Evolutionary conservation across 1,284 basidiomycete species (phyloP).

Genomic region (Cutaneotrichosporon cyanovorans): DNA sequence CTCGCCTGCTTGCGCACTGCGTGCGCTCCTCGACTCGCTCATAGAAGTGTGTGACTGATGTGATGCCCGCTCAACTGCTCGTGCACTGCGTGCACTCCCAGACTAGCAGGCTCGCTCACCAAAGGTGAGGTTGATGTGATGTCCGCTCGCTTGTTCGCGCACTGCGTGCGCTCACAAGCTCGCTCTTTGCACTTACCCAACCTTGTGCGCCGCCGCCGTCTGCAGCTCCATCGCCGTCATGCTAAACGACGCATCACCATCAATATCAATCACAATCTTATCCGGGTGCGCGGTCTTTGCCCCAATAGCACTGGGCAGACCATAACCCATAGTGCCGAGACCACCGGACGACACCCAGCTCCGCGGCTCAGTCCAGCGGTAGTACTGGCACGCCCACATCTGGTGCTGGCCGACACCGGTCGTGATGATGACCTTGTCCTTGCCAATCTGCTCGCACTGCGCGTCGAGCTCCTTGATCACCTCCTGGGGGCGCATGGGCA

Average conservation of each 20-base stretch:
- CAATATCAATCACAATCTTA: slow-evolving; percentile 91
- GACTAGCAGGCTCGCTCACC: too few relatives aligned
- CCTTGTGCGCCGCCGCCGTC: slow-evolving; percentile 81
- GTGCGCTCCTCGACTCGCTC: too few relatives aligned
- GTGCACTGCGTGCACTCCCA: too few relatives aligned
- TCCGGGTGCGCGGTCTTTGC: slow-evolving; percentile 93
- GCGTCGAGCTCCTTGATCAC: slow-evolving; percentile 85
- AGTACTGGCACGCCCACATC: slow-evolving; percentile 98
- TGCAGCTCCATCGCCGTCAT: slow-evolving; percentile 99
- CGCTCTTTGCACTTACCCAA: slow-evolving; percentile 51
- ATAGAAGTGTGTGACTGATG: too few relatives aligned
- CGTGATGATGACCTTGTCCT: slow-evolving; percentile 80
- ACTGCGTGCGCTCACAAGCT: too few relatives aligned
- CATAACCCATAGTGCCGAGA: slow-evolving; percentile 96
- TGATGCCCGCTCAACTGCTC: too few relatives aligned
- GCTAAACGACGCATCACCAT: slow-evolving; percentile 94
- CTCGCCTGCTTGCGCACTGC: too few relatives aligned
- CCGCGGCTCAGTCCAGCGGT: slow-evolving; percentile 78
- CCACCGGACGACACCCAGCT: slow-evolving; percentile 95
- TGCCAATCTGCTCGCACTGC: slow-evolving; percentile 57
- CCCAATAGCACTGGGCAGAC: slow-evolving; percentile 86
- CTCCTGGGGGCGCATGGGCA: slow-evolving; percentile 89
- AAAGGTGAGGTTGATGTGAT: too few relatives aligned
- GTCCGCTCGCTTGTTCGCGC: too few relatives aligned
- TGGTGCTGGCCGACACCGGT: slow-evolving; percentile 99